Percentiles rank a stretch among this genome's conserved stretches.
phyloP scores from a whole-genome alignment of 164 flowering plant species.

The Amborella trichopoda region DNA sequence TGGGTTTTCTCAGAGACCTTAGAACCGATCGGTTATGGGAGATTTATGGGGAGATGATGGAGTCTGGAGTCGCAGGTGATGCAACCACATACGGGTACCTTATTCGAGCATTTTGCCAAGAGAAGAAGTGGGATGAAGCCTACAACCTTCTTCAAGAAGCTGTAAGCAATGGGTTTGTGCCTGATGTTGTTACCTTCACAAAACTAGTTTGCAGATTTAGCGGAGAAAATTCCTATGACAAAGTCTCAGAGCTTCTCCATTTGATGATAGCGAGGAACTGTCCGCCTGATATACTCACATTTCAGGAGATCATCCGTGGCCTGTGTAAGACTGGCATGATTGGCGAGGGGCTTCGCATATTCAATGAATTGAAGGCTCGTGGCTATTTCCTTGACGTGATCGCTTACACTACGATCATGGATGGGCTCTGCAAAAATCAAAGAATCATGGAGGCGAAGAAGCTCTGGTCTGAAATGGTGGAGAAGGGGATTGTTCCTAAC shows the following conservation, averaged over 20 bases:
- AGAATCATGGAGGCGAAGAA: constrained; percentile 34
- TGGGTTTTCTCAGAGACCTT: constrained; percentile 35
- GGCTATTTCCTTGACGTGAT: constrained; percentile 33
- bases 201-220: constrained; percentile 42
- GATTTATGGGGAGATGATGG: constrained; percentile 35
- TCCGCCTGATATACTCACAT: constrained; percentile 39
- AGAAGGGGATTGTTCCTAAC: constrained; percentile 25
- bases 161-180: constrained; percentile 32
- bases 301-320: constrained; percentile 55
- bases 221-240: constrained; percentile 31
- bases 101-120: constrained; percentile 44
- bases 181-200: constrained; percentile 48
- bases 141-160: constrained; percentile 49
- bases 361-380: constrained; percentile 31
- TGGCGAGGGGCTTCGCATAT: constrained; percentile 27
- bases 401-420: constrained; percentile 55
- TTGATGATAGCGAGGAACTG: constrained; percentile 41
- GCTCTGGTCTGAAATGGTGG: constrained; percentile 33
- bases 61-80: constrained; percentile 26
- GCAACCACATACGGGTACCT: constrained; percentile 46
- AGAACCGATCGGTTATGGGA: constrained; percentile 41
- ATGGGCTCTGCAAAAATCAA: constrained; percentile 40
- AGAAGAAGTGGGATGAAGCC: constrained; percentile 29
- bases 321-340: constrained; percentile 23
- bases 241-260: constrained; percentile 30